Evolutionary conservation across 495 filamentous ascomycete species (phyloP), one percentile per base, ranked within the genome.

Genomic region (Neurospora sp.): DNA sequence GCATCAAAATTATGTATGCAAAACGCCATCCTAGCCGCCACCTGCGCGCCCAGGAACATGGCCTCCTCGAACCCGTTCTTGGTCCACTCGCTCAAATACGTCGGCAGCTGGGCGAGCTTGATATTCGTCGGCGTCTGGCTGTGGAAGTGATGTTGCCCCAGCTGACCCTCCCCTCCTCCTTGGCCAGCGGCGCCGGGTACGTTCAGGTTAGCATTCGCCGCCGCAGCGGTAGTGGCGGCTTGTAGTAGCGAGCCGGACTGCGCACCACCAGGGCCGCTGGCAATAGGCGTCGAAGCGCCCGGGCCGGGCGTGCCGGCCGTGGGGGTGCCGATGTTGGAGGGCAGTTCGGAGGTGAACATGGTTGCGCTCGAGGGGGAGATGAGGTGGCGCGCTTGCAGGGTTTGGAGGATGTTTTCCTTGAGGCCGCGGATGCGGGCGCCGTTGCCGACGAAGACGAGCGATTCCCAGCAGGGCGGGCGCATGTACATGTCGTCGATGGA

Each of bases 281-380:
- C 81, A 38, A 86, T 89, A 0, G 96, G 96, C 0, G 96, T 99
- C 80, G 94, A 95, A 23, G 95, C 91, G 2, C 54, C 54, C 0
- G 54, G 54, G 4, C 54, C 54, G 54, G 54, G 54, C 0, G 96
- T 99, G 7, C 93, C 94, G 23, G 54, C 54, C 44, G 90, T 86
- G 12, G 96, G 96, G 0, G 96, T 98, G 62, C 92, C 92, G 79
- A 97, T 87, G 81, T 94, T 93, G 1, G 92, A 96, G 23, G 94
- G 94, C 41, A 99, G 89, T 82, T 99, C 96, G 66, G 93, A 96
- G 42, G 93, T 97, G 86, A 99, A 99, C 78, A 98, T 98, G 42
- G 94, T 97, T 31, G 92, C 94, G 3, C 90, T 90, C 54, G 92
- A 94, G 0, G 96, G 96, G 5, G 94, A 95, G 73, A 98, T 91